Percentiles rank a stretch among this genome's conserved stretches.
Conservation (phyloP, 495 filamentous ascomycete genomes). For the Clohesyomyces aquaticus region DNA sequence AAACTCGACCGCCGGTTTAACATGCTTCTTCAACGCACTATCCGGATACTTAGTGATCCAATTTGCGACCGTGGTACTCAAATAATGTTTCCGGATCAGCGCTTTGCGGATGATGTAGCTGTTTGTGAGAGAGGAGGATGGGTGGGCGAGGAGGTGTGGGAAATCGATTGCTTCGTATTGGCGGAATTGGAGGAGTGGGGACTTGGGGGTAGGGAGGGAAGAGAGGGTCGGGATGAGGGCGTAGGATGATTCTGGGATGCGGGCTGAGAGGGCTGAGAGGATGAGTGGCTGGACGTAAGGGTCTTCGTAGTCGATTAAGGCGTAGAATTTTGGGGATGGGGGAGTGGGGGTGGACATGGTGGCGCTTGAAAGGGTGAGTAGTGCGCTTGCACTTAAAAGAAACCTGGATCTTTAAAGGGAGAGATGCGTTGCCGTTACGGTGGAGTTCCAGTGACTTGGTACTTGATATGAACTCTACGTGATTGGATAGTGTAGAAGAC, state of each 20-base stretch:
- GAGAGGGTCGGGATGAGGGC: constrained; percentile 53
- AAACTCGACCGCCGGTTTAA: constrained; percentile 77
- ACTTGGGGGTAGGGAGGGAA: constrained; percentile 50
- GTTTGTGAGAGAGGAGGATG: constrained; percentile 67
- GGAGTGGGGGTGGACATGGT: constrained; percentile 12
- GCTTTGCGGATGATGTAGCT: constrained; percentile 95
- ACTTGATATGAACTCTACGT: too few relatives aligned
- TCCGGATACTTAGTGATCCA: constrained; percentile 82
- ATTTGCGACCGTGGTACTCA: constrained; percentile 74
- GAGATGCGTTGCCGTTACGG: too few relatives aligned
- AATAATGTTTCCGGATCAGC: constrained; percentile 93
- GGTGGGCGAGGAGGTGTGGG: constrained; percentile 64
- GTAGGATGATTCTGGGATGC: constrained; percentile 57
- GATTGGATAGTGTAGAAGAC: too few relatives aligned
- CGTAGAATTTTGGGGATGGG: constrained; percentile 55
- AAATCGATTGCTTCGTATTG: constrained; percentile 89
- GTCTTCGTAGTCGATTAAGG: constrained; percentile 81
- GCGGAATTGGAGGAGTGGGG: constrained; percentile 75
- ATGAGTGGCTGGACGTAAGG: constrained; percentile 84
- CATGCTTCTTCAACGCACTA: constrained; percentile 65
- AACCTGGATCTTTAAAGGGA: too few relatives aligned
- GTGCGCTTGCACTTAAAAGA: too few relatives aligned
- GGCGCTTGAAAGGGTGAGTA: too few relatives aligned
- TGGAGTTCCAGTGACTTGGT: too few relatives aligned
- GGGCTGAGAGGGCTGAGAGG: constrained; percentile 65